A percentile compares a stretch with the other conserved stretches of the same genome.
These are phyloP conservation scores for Fusarium acutatum DNA, from an alignment of 2,329 filamentous ascomycete genomes.

Conservation along the genomic window DNA sequence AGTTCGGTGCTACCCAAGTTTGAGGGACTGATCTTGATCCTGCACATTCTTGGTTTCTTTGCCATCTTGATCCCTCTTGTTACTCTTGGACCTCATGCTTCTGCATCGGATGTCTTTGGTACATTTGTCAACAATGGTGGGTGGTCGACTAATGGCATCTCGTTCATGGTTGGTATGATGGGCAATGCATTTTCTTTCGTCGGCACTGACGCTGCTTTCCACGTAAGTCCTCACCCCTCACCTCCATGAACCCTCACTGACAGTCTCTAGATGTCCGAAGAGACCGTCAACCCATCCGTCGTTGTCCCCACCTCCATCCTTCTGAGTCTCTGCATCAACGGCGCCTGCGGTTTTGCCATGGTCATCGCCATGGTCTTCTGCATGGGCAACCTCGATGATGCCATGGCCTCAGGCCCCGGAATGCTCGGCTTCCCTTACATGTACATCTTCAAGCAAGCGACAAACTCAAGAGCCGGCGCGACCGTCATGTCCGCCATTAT, in stretches of 20 bases:
- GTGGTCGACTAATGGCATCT: constrained; percentile 54
- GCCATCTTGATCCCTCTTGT: constrained; percentile 45
- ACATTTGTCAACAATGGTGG: constrained; percentile 54
- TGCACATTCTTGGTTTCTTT: constrained; percentile 54
- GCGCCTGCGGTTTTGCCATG: constrained; percentile 63
- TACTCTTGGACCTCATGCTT: constrained; percentile 44
- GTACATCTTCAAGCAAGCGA: constrained; percentile 63
- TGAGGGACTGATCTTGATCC: constrained; percentile 58
- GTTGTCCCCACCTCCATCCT: constrained; percentile 62
- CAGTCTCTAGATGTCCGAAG: constrained; percentile 52
- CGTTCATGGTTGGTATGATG: constrained; percentile 56
- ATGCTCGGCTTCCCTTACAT: constrained; percentile 62
- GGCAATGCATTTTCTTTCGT: constrained; percentile 51
- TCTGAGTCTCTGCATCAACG: constrained; percentile 58
- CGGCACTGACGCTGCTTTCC: constrained; percentile 44
- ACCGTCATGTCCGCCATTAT: constrained; percentile 60
- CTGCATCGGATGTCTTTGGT: constrained; percentile 52
- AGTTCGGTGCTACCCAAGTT: constrained; percentile 57
- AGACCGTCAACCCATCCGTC: constrained; percentile 57
- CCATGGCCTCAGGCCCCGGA: constrained; percentile 55
- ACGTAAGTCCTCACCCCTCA: constrained; percentile 17
- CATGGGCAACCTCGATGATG: constrained; percentile 56
- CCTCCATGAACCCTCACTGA: background rate
- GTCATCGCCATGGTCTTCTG: constrained; percentile 65
- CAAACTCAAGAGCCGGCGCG: constrained; percentile 56